phyloP scores from a whole-genome alignment of 805 yeast species.

The Starmerella etchellsii region DNA sequence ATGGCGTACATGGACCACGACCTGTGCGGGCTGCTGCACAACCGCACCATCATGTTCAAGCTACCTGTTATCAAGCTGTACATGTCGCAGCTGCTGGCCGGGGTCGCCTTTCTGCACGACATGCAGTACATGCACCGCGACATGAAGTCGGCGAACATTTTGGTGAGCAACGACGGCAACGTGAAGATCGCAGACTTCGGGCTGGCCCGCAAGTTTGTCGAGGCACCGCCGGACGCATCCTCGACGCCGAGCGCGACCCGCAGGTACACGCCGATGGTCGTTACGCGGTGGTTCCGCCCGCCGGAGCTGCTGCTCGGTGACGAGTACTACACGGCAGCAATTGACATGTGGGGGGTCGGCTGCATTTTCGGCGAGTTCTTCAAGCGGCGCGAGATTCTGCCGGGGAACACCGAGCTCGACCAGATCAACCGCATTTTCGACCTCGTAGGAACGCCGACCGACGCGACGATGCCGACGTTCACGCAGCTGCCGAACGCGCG shows the following conservation, averaged over 20 bases:
- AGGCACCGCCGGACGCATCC: constrained; percentile 41
- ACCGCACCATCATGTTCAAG: constrained; percentile 49
- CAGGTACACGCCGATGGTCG: constrained; percentile 57
- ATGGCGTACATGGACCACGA: constrained; percentile 89
- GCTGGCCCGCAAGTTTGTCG: constrained; percentile 63
- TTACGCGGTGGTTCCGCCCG: constrained; percentile 95
- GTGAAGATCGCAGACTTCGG: constrained; percentile 95
- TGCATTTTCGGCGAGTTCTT: constrained; percentile 91
- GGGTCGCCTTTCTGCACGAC: constrained; percentile 68
- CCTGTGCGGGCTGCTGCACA: constrained; percentile 76
- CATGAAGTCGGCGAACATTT: constrained; percentile 89
- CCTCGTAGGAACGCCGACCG: constrained; percentile 67
- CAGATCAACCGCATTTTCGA: constrained; percentile 75
- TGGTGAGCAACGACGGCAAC: constrained; percentile 61
- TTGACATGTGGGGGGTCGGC: constrained; percentile 96
- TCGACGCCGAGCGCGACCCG: constrained; percentile 33
- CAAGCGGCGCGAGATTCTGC: constrained; percentile 66
- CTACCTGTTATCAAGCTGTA: constrained; percentile 70
- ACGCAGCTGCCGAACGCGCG: constrained; percentile 38
- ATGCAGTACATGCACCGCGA: constrained; percentile 65
- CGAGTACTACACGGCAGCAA: constrained; percentile 77
- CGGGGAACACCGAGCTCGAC: constrained; percentile 74
- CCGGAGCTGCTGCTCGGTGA: constrained; percentile 88
- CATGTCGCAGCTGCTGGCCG: constrained; percentile 62
- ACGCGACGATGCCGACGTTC: constrained; percentile 48